Evolutionary conservation across 345 rosid species (phyloP), one percentile per base, ranked within the genome.

Genomic region (Aegle marmelos): DNA sequence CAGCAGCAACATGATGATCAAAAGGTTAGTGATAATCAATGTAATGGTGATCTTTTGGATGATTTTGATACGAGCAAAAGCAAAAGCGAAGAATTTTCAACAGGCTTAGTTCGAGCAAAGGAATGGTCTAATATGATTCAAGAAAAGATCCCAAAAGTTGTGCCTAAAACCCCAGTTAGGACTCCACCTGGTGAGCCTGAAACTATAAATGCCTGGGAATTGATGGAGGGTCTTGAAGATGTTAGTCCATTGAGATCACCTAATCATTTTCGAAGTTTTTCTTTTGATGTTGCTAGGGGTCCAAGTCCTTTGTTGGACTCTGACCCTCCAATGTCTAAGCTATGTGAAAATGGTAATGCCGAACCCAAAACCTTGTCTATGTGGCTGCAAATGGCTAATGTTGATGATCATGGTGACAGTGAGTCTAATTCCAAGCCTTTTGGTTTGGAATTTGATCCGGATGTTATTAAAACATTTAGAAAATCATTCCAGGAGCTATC

Each of bases 181-280:
- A 96, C 99, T 3, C 98, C 97, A 3, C 99, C 97, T 0, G 99
- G 97, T 0, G 99, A 96, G 90, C 99, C 98, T 0, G 99, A 96
- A 77, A 94, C 87, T 19, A 96, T 94, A 83, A 96, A 96, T 73
- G 70, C 94, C 0, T 96, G 99, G 99, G 98, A 96, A 68, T 74
- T 96, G 77, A 94, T 94, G 99, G 97, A 82, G 64, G 99, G 98
- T 17, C 95, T 94, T 67, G 97, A 96, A 78, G 99, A 94, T 82
- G 41, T 56, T 6, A 87, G 87, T 36, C 92, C 90, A 68, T 48
- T 68, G 10, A 81, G 82, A 27, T 76, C 88, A 37, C 87, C 90
- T 7, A 83, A 67, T 53, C 95, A 85, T 63, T 41, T 82, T n/a
- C 87, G 88, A 39, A 96, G 97, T 79, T 96, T 94, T 79, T 94